phyloP scores from a whole-genome alignment of 352 stramenopile species.

The Globisporangium recalcitrans region DNA sequence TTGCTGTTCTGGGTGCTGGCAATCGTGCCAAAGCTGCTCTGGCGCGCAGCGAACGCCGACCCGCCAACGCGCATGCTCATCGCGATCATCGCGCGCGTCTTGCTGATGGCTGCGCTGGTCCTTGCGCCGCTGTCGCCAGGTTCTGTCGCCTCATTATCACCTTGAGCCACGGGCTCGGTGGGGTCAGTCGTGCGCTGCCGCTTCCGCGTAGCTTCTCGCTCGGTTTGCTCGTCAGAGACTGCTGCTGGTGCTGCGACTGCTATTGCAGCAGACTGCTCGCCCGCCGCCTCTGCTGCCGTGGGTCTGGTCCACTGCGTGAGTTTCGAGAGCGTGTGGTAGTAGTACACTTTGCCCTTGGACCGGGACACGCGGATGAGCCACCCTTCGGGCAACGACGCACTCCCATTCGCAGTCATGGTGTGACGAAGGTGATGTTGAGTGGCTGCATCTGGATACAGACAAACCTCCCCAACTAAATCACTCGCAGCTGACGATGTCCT shows the following conservation, averaged over 20 bases:
- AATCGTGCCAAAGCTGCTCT: slow-evolving; percentile 10
- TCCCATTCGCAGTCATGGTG: slow-evolving; percentile 5
- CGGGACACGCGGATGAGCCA: slow-evolving; percentile 67
- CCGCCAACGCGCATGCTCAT: slow-evolving; percentile 57
- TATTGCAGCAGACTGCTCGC: neutral
- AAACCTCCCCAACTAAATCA: too few relatives aligned
- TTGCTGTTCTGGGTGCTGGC: slow-evolving; percentile 3
- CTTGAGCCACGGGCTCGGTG: neutral
- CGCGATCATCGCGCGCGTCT: slow-evolving; percentile 24
- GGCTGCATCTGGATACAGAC: too few relatives aligned
- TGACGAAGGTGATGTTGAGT: too few relatives aligned
- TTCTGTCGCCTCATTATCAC: too few relatives aligned
- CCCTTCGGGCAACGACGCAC: slow-evolving; percentile 33
- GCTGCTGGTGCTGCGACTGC: neutral
- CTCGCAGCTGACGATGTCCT: too few relatives aligned
- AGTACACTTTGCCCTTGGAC: slow-evolving; percentile 68
- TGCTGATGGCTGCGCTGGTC: neutral
- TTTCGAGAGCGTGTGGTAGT: slow-evolving; percentile 46
- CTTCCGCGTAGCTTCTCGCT: slow-evolving; percentile 16
- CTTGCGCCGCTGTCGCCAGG: neutral
- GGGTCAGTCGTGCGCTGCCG: slow-evolving; percentile 14
- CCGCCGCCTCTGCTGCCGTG: slow-evolving; percentile 3
- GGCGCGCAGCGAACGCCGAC: slow-evolving; percentile 13
- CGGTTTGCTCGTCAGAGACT: slow-evolving; percentile 6
- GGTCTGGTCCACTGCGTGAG: slow-evolving; percentile 59